Evolutionary conservation across 768 basidiomycete species (phyloP).

Genomic region (Macrolepiota fuliginosa): DNA sequence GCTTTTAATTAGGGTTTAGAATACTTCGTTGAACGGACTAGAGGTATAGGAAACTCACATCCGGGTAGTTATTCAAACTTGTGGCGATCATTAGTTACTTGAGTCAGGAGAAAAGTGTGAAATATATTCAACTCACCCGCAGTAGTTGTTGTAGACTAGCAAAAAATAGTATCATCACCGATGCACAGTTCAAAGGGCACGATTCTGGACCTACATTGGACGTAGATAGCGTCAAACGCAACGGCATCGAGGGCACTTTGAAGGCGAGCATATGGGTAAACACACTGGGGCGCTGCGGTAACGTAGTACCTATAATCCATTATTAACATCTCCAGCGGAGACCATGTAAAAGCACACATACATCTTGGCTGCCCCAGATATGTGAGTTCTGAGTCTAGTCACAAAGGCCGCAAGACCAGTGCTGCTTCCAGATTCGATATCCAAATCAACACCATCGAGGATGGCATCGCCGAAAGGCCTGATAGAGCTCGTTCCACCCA

Average conservation of each 20-base stretch:
- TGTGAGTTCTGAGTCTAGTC: slow-evolving; percentile 39
- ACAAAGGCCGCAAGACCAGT: slow-evolving; percentile 48
- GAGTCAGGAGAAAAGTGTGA: background rate
- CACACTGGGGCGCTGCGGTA: slow-evolving; percentile 54
- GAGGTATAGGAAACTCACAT: slow-evolving; percentile 24
- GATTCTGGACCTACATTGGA: slow-evolving; percentile 33
- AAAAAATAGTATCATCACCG: background rate
- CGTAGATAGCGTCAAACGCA: slow-evolving; percentile 63
- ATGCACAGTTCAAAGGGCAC: background rate
- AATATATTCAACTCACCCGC: slow-evolving; percentile 22
- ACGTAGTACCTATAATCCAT: slow-evolving; percentile 41
- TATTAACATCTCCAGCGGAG: background rate
- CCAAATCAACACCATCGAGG: slow-evolving; percentile 63
- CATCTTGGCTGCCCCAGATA: slow-evolving; percentile 46
- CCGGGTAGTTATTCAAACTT: slow-evolving; percentile 38
- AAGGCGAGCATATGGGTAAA: slow-evolving; percentile 58
- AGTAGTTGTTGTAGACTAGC: slow-evolving; percentile 43
- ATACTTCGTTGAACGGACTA: background rate
- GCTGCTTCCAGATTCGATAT: slow-evolving; percentile 57
- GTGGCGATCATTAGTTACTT: background rate
- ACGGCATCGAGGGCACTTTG: slow-evolving; percentile 52
- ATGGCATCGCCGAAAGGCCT: slow-evolving; percentile 65
- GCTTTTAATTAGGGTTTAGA: slow-evolving; percentile 19
- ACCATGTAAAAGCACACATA: slow-evolving; percentile 20
- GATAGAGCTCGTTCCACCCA: slow-evolving; percentile 56